A percentile compares a stretch with the other conserved stretches of the same genome.
Evolutionary conservation across 2,329 filamentous ascomycete species (phyloP).

Genomic region (Akanthomyces dipterigenus): DNA sequence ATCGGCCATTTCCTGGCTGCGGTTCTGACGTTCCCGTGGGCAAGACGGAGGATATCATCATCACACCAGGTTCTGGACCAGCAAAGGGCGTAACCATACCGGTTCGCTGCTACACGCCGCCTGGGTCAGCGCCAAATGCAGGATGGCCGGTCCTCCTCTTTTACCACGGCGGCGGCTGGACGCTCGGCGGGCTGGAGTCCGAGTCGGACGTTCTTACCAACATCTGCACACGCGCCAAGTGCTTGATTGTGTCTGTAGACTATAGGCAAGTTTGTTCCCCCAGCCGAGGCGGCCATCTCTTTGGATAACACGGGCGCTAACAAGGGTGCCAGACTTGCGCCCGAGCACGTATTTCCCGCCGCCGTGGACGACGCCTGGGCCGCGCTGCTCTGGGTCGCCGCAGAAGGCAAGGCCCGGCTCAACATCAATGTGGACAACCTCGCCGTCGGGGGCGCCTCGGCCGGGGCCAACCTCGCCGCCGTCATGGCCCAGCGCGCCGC

Average conservation of each 20-base stretch:
- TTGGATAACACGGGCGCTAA: neutral
- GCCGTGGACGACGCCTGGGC: conserved; percentile 48
- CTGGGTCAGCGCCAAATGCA: conserved; percentile 25
- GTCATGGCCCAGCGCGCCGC: conserved; percentile 4
- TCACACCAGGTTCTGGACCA: conserved; percentile 25
- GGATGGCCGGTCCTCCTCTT: conserved; percentile 45
- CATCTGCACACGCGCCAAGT: conserved; percentile 26
- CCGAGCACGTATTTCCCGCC: conserved; percentile 44
- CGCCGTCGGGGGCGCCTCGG: conserved; percentile 38
- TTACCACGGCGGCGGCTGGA: conserved; percentile 45
- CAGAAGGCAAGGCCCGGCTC: neutral
- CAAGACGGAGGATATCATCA: neutral
- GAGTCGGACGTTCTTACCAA: conserved; percentile 43
- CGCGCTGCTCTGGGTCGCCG: conserved; percentile 37
- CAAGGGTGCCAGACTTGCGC: conserved; percentile 30
- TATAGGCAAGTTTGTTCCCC: neutral
- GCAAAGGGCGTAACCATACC: conserved; percentile 20
- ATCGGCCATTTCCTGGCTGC: neutral
- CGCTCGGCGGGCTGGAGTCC: conserved; percentile 41
- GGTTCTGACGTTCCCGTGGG: neutral
- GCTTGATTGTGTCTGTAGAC: conserved; percentile 12
- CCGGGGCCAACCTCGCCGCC: conserved; percentile 14
- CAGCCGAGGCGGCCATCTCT: neutral
- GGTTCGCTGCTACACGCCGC: conserved; percentile 37
- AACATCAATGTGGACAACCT: conserved; percentile 33